Evolutionary conservation across 2,329 filamentous ascomycete genomes (phyloP).

Genomic region (Fusarium metavorans): DNA sequence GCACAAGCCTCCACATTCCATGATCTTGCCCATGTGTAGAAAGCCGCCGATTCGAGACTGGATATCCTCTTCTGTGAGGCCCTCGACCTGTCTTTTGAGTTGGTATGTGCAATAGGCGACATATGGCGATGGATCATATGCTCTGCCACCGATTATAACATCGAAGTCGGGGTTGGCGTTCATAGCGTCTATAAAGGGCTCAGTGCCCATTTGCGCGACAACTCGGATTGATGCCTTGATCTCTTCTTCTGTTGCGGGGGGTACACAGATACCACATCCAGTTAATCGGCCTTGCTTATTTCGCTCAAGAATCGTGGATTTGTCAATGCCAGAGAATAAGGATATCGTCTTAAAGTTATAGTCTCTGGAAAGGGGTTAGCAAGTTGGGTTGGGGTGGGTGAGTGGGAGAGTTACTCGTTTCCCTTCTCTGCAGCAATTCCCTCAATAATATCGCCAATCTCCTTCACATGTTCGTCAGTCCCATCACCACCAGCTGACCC

Average conservation of each 20-base stretch:
- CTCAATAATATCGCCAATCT: constrained; percentile 54
- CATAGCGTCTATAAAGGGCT: constrained; percentile 59
- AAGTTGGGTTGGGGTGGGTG: rapidly evolving
- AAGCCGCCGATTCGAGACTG: constrained; percentile 49
- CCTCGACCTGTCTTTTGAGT: constrained; percentile 9
- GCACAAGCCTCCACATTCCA: constrained; percentile 65
- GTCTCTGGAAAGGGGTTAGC: constrained; percentile 4
- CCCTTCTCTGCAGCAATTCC: constrained; percentile 17
- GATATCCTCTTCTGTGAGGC: not conserved
- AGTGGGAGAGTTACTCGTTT: constrained; percentile 1
- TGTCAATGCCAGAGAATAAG: constrained; percentile 55
- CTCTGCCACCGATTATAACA: constrained; percentile 61
- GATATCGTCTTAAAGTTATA: constrained; percentile 50
- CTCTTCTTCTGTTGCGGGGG: constrained; percentile 51
- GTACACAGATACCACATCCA: constrained; percentile 57
- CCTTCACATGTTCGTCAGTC: constrained; percentile 56
- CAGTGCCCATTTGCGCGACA: constrained; percentile 60
- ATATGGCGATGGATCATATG: constrained; percentile 57
- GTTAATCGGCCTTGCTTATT: constrained; percentile 47
- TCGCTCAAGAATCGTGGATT: constrained; percentile 46
- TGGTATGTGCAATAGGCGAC: constrained; percentile 48
- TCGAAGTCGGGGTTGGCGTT: constrained; percentile 55
- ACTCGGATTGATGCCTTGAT: constrained; percentile 53
- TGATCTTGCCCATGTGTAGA: constrained; percentile 66
- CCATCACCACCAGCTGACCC: constrained; percentile 62